Percentiles rank a stretch among this genome's conserved stretches.
These are phyloP conservation scores for Tricholomella constricta DNA, from an alignment of 768 basidiomycete species.

Conservation along the genomic window DNA sequence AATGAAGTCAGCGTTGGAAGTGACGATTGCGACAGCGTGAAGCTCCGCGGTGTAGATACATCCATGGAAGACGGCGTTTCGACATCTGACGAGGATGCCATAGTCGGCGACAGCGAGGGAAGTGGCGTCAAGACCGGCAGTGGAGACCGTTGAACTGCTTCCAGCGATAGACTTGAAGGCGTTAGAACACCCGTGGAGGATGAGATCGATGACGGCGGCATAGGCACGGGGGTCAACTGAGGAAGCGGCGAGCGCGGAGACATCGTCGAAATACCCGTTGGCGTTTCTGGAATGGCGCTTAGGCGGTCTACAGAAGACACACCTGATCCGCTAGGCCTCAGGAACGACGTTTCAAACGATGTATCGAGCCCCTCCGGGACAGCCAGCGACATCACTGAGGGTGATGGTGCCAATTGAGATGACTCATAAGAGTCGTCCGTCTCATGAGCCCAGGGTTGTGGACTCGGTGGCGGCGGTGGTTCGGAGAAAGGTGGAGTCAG, in stretches of 20 bases:
- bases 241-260: slow-evolving; percentile 35
- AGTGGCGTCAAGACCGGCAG: slow-evolving; percentile 7
- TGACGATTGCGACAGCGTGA: slow-evolving; percentile 5
- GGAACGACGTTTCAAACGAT: slow-evolving; percentile 75
- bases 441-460: slow-evolving; percentile 56
- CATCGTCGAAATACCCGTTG: slow-evolving; percentile 29
- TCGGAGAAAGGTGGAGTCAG: slow-evolving; percentile 44
- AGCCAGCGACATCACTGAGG: slow-evolving; percentile 53
- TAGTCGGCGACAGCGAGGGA: slow-evolving; percentile 4
- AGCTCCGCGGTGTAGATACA: slow-evolving; percentile 10
- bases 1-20: slow-evolving; percentile 4
- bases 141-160: neutral
- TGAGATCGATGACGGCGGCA: slow-evolving; percentile 33
- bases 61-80: slow-evolving; percentile 7
- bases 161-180: slow-evolving; percentile 32
- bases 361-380: slow-evolving; percentile 63
- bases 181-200: slow-evolving; percentile 32
- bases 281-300: slow-evolving; percentile 47
- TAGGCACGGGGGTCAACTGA: slow-evolving; percentile 41
- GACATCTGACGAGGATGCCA: slow-evolving; percentile 8
- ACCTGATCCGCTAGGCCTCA: slow-evolving; percentile 60
- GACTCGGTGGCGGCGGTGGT: slow-evolving; percentile 40
- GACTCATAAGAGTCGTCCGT: slow-evolving; percentile 77
- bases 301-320: slow-evolving; percentile 45
- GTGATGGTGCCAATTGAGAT: slow-evolving; percentile 71